Evolutionary conservation across 441 rosid species (phyloP), one percentile per base, ranked within the genome.

Genomic region (Pelargonium australe): DNA sequence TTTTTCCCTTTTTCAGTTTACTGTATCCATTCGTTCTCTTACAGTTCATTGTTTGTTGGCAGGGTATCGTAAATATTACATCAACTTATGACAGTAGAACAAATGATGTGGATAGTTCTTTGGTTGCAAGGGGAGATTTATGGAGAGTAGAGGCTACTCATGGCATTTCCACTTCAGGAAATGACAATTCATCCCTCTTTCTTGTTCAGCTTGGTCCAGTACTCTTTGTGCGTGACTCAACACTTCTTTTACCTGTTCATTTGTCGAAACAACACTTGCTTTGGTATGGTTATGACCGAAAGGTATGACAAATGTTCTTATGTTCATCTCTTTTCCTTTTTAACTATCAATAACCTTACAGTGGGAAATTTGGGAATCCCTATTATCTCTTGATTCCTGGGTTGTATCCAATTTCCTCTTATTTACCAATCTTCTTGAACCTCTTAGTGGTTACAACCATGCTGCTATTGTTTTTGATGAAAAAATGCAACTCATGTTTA

Each of bases 261-360:
- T 80, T 88, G 63, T 91, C 99, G 73, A 94, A 94, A 83, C 95
- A 89, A 68, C 97, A 91, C 83, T 79, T 94, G 88, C 93, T 94
- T 75, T 94, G 97, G 99, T 94, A 94, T 79, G 97, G 97, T 7
- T 94, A 89, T 80, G 97, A 94, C 70, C 78, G 95, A 75, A 91
- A 91, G 97, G 98, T 91, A 87, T 60, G 82, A 13, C 40, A 19
- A 7, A 9, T 17, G 19, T 55, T 25, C 31, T 25, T 2, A 1
- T 25, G 31, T 25, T 25, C 31, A 25, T 25, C 31, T 25, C 31
- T 25, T 25, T 25, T 25, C 31, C 31, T 25, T 25, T 25, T 25
- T 25, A 25, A 25, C 3, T 2, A 25, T 25, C 31, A 25, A 25
- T 25, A 25, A 25, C 3, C 31, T 25, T 25, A 25, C 31, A 25